Evolutionary conservation across 495 filamentous ascomycete genomes (phyloP).

Genomic region (Xylaria venustula): DNA sequence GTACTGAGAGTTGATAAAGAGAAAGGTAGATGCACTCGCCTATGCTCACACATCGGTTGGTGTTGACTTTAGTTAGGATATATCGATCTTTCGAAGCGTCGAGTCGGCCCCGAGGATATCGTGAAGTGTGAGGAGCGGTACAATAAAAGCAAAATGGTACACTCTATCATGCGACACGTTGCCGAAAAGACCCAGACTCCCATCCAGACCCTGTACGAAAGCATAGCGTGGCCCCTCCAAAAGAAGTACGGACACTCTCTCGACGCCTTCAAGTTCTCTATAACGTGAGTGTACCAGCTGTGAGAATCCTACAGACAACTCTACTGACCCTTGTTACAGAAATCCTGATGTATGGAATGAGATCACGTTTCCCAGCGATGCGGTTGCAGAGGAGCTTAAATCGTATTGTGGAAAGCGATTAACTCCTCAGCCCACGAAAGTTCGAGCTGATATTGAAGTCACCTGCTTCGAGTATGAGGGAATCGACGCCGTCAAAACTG

Average conservation of each 20-base stretch:
- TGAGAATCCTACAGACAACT: conserved; percentile 6
- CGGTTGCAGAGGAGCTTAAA: conserved; percentile 83
- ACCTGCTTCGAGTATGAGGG: conserved; percentile 98
- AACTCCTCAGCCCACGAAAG: conserved; percentile 95
- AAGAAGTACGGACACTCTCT: conserved; percentile 96
- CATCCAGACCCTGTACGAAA: conserved; percentile 89
- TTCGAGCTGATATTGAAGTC: conserved; percentile 95
- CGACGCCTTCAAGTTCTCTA: conserved; percentile 97
- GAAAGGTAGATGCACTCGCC: conserved; percentile 63
- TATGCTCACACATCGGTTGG: conserved; percentile 9
- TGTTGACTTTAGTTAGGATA: conserved; percentile 58
- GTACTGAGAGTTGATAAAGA: conserved; percentile 98
- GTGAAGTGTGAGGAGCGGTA: conserved; percentile 97
- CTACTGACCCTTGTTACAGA: conserved; percentile 38
- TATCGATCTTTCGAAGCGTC: conserved; percentile 97
- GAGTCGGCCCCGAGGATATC: conserved; percentile 96
- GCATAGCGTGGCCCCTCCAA: conserved; percentile 94
- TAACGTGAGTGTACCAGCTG: conserved; percentile 65
- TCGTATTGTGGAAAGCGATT: conserved; percentile 94
- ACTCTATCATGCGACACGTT: conserved; percentile 96
- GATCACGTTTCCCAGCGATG: conserved; percentile 79
- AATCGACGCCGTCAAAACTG: conserved; percentile 94
- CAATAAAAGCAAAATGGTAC: conserved; percentile 99
- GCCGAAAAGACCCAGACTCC: conserved; percentile 94
- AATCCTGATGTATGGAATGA: conserved; percentile 97